A percentile compares a stretch with the other conserved stretches of the same genome.
Evolutionary conservation across 176 grass and related monocot genomes (phyloP).

Genomic region (Oryza glaberrima): DNA sequence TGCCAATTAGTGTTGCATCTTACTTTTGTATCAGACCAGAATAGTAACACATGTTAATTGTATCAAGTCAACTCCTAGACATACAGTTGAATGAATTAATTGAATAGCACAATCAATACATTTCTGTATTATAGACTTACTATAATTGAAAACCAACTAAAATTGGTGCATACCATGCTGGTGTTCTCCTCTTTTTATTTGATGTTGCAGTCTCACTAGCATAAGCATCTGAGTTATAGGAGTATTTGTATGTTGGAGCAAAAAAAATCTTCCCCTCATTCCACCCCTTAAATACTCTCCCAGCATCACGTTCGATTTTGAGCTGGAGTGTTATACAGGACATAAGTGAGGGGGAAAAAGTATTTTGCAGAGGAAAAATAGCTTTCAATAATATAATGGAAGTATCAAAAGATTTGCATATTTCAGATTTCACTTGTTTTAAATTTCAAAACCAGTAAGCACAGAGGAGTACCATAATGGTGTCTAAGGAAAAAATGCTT

Average conservation of each 20-base stretch:
- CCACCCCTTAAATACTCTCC: constrained; percentile 74
- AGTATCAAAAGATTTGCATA: not conserved
- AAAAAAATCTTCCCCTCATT: constrained; percentile 85
- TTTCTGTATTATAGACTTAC: not conserved
- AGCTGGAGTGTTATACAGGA: constrained; percentile 56
- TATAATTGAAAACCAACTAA: constrained; percentile 7
- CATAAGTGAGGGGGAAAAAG: not conserved
- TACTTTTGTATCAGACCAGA: not conserved
- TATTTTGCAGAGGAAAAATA: constrained; percentile 10
- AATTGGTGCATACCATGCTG: constrained; percentile 64
- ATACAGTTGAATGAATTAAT: not conserved
- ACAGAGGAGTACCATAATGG: constrained; percentile 3
- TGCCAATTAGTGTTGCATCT: not conserved
- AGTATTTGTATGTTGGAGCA: constrained; percentile 94
- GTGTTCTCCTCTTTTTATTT: constrained; percentile 73
- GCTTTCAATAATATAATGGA: not conserved
- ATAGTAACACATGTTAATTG: constrained; percentile 4
- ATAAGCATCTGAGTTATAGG: constrained; percentile 72
- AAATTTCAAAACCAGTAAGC: not conserved
- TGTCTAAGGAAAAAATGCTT: not conserved
- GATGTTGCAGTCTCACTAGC: constrained; percentile 53
- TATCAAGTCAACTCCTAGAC: not conserved
- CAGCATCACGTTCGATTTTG: constrained; percentile 62
- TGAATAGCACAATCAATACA: not conserved
- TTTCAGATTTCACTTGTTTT: constrained; percentile 10